A percentile compares a stretch with the other conserved stretches of the same genome.
Conservation (phyloP, 176 grass and related monocot genomes). For the Hsuehochloa calcarea region DNA sequence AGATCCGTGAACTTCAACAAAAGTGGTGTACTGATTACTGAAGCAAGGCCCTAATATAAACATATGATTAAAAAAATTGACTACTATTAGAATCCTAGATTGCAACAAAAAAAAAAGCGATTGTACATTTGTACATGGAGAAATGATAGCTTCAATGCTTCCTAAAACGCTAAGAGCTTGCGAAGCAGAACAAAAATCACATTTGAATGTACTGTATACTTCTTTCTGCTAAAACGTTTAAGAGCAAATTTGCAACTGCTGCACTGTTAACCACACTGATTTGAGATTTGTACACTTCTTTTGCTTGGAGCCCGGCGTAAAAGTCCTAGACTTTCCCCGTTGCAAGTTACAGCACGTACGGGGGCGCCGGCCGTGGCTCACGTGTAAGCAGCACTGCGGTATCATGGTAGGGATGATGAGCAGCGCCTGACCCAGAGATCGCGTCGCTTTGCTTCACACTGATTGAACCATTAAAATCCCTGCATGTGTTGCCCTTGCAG, state of each 20-base stretch:
- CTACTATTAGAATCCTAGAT: not conserved
- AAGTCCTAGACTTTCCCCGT: not conserved
- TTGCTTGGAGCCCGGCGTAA: not conserved
- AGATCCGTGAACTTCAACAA: not conserved
- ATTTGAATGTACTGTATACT: not conserved
- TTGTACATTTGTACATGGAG: not conserved
- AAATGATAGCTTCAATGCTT: not conserved
- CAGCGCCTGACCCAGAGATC: constrained; percentile 14
- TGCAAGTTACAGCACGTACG: not conserved
- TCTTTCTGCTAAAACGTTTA: not conserved
- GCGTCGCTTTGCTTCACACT: constrained; percentile 11
- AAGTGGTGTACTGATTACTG: not conserved
- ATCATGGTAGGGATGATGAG: constrained; percentile 41
- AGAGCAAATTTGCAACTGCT: not conserved
- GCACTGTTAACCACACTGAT: not conserved
- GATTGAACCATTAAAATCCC: constrained; percentile 41
- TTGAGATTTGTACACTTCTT: not conserved
- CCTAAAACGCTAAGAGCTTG: not conserved
- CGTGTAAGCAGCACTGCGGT: constrained; percentile 23
- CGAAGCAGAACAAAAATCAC: not conserved
- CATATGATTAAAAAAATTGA: too few species aligned
- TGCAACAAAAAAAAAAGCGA: not conserved
- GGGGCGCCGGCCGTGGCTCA: constrained; percentile 8
- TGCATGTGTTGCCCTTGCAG: constrained; percentile 37
- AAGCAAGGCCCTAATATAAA: not conserved